phyloP scores from a whole-genome alignment of 495 filamentous ascomycete species.

The Rhizodiscina lignyota region DNA sequence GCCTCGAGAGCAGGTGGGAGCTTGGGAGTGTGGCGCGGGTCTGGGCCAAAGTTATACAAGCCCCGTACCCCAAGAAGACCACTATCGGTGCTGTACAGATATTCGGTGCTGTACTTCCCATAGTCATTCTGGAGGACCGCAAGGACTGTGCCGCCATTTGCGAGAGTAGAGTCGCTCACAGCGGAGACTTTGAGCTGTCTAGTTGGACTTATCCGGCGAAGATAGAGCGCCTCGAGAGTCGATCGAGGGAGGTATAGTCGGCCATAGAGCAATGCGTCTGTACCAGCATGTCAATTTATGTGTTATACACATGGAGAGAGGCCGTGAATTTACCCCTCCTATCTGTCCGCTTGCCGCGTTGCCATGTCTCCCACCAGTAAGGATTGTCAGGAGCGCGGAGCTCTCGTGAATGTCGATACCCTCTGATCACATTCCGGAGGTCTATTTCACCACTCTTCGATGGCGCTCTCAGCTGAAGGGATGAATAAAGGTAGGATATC shows the following conservation, averaged over 20 bases:
- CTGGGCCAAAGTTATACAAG: conserved; percentile 84
- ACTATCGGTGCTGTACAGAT: conserved; percentile 82
- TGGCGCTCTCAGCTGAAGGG: conserved; percentile 42
- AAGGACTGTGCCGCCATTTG: conserved; percentile 59
- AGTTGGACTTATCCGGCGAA: conserved; percentile 63
- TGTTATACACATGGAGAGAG: neutral
- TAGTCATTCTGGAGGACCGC: conserved; percentile 74
- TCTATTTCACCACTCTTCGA: conserved; percentile 42
- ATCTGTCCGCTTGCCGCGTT: conserved; percentile 26
- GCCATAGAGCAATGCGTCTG: conserved; percentile 65
- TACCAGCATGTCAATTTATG: neutral
- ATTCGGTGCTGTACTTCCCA: conserved; percentile 79
- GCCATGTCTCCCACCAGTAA: conserved; percentile 35
- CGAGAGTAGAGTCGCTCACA: conserved; percentile 58
- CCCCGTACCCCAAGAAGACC: conserved; percentile 75
- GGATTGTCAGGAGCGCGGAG: conserved; percentile 29
- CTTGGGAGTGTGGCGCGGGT: conserved; percentile 34
- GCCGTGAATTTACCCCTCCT: conserved; percentile 16
- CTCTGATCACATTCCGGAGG: conserved; percentile 45
- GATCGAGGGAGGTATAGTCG: conserved; percentile 73
- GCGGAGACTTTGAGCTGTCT: conserved; percentile 65
- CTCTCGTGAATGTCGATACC: conserved; percentile 50
- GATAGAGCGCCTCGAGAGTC: conserved; percentile 72
- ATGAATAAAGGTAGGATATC: conserved; percentile 79
- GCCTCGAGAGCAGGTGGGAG: conserved; percentile 3